Evolutionary conservation across 495 filamentous ascomycete genomes (phyloP), one percentile per base, ranked within the genome.

Genomic region (Aspergillus kassunensis): DNA sequence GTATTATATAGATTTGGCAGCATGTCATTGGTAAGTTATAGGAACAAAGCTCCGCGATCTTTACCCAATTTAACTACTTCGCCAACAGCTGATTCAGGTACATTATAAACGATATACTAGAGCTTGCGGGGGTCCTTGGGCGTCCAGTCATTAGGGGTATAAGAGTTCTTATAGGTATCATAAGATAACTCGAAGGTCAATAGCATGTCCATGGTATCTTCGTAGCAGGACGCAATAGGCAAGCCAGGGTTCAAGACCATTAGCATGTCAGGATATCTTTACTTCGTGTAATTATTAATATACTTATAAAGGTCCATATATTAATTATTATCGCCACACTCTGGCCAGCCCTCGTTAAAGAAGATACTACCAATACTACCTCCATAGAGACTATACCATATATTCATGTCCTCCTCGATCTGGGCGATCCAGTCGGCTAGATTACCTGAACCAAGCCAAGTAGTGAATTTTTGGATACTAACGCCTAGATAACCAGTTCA

Each of bases 401-500:
- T 54, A 37, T 63, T 57, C 16, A 63, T 27, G 34, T 63, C 60
- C 33, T 52, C 16, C 18, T 63, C 41, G 21, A 63, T 60, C 36
- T 63, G 54, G 8, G 57, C 29, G 1, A 44, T 34, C 60, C 54
- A 63, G 33, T 60, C 57, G 0, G 57, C 53, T 4, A 58, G 24
- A 24, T 54, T 23, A 0, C 23, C 18, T 3, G 54, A 59, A 40
- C 60, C 60, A 0, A 63, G 51, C 15, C 60, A 54, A 1, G 60
- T 63, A 2, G 15, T 18, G 44, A 57, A 63, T 18, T 55, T 44
- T 18, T 63, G 56, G 0, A 29, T 0, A n/a, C 60, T 63, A 3
- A 55, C 44, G 6, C 60, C 60, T 10, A 63, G 51, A 11, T 63
- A 63, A n/a, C 60, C 60, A 0, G 60, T 59, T 19, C 60, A 47